phyloP scores from a whole-genome alignment of 169 alveolate species.

The Plasmodium gonderi region DNA sequence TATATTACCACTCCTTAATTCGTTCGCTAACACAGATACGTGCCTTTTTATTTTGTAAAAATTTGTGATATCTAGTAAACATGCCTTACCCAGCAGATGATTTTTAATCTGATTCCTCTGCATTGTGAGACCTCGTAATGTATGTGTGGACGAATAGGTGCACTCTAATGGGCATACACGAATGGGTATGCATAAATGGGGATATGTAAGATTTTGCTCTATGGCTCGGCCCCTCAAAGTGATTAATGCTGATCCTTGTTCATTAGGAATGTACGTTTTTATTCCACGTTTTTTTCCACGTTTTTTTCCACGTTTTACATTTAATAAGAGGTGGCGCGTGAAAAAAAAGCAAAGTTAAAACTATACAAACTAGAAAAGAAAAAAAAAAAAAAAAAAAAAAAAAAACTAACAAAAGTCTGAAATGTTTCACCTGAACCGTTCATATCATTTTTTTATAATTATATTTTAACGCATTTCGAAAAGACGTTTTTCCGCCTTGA shows the following conservation, averaged over 20 bases:
- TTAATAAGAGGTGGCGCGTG: no score
- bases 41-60: conserved; percentile 5
- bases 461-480: background rate
- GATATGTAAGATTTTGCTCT: background rate
- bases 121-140: no score
- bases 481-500: background rate
- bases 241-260: background rate
- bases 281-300: background rate
- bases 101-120: background rate
- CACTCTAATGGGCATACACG: background rate
- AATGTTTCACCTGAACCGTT: background rate
- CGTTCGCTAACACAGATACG: conserved; percentile 63
- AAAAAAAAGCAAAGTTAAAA: no score
- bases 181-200: background rate
- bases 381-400: no score
- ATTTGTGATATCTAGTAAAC: background rate
- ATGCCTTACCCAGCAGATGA: background rate
- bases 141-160: no score
- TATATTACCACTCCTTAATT: conserved; percentile 63
- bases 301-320: no score
- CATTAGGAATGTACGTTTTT: background rate
- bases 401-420: background rate
- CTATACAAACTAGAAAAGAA: no score
- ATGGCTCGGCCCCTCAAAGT: background rate
- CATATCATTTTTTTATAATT: background rate